Conservation (phyloP, 2,329 filamentous ascomycete genomes). For the Stemphylium beticola region DNA sequence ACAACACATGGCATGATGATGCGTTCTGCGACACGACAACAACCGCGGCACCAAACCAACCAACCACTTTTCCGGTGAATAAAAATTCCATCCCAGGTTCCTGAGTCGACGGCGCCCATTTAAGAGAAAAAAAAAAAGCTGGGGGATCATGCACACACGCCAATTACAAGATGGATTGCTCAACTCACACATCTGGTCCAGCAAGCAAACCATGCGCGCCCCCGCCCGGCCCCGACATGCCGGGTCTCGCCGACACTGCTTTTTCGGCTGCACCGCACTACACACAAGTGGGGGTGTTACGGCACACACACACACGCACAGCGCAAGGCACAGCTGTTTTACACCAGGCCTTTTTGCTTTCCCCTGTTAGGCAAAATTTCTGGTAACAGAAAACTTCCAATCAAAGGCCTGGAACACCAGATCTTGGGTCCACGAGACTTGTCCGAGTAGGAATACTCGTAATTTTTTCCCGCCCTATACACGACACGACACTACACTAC, state of each 20-base stretch:
- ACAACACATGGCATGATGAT: too few relatives aligned
- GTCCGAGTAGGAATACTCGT: too few relatives aligned
- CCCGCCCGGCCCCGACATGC: conserved; percentile 9
- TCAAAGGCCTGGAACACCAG: too few relatives aligned
- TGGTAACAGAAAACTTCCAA: too few relatives aligned
- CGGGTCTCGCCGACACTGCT: conserved; percentile 18
- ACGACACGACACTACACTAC: too few relatives aligned
- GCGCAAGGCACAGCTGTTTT: too few relatives aligned
- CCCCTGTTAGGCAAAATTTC: too few relatives aligned
- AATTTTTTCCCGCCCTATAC: too few relatives aligned
- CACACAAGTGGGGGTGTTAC: not conserved
- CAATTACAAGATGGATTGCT: not conserved
- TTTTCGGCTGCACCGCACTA: not conserved
- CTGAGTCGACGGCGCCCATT: not conserved
- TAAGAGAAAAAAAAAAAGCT: not conserved
- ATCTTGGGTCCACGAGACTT: too few relatives aligned
- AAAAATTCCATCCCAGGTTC: not conserved
- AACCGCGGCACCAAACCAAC: not conserved
- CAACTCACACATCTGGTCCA: not conserved
- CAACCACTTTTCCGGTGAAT: conserved; percentile 4
- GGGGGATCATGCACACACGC: not conserved
- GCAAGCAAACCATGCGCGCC: not conserved
- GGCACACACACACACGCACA: not conserved
- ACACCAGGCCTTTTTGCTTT: too few relatives aligned
- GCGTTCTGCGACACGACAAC: not conserved